Percentiles rank a stretch among this genome's conserved stretches.
These are phyloP conservation scores for Posidonia oceanica DNA, from an alignment of 116 monocot genomes.

Conservation along the genomic window DNA sequence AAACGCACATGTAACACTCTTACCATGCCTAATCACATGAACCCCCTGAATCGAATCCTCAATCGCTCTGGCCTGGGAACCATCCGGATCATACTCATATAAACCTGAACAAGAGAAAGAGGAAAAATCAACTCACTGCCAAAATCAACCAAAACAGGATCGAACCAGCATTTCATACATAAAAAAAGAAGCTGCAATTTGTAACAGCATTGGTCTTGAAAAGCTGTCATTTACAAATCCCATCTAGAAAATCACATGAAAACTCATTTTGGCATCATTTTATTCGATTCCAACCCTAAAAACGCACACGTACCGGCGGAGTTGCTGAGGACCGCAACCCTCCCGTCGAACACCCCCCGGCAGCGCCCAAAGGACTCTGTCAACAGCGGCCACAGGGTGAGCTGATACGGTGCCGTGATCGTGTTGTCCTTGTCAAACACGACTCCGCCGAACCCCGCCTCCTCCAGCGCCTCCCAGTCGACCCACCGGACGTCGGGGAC, in stretches of 20 bases:
- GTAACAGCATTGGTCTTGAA: too few relatives aligned
- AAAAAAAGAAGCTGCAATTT: too few relatives aligned
- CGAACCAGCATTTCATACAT: too few relatives aligned
- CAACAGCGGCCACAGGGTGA: slow-evolving; percentile 55
- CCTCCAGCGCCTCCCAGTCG: slow-evolving; percentile 68
- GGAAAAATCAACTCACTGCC: neutral
- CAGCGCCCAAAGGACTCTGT: slow-evolving; percentile 34
- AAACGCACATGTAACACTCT: neutral
- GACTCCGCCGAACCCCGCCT: slow-evolving; percentile 77
- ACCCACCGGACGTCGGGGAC: slow-evolving; percentile 74
- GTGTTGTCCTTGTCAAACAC: slow-evolving; percentile 99
- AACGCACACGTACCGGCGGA: slow-evolving; percentile 43
- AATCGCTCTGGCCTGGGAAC: slow-evolving; percentile 45
- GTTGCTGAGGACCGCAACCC: slow-evolving; percentile 75
- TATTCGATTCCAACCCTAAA: too few relatives aligned
- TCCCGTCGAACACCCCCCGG: slow-evolving; percentile 36
- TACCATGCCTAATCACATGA: slow-evolving; percentile 97
- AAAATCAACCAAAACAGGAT: too few relatives aligned
- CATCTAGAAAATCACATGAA: too few relatives aligned
- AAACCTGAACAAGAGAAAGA: slow-evolving; percentile 36
- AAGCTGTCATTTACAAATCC: too few relatives aligned
- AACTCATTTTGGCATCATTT: too few relatives aligned
- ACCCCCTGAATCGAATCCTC: slow-evolving; percentile 68
- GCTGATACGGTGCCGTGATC: slow-evolving; percentile 74
- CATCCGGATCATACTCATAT: slow-evolving; percentile 76